Evolutionary conservation across 2,329 filamentous ascomycete genomes (phyloP), one percentile per base, ranked within the genome.

Genomic region (Grosmannia serpens): DNA sequence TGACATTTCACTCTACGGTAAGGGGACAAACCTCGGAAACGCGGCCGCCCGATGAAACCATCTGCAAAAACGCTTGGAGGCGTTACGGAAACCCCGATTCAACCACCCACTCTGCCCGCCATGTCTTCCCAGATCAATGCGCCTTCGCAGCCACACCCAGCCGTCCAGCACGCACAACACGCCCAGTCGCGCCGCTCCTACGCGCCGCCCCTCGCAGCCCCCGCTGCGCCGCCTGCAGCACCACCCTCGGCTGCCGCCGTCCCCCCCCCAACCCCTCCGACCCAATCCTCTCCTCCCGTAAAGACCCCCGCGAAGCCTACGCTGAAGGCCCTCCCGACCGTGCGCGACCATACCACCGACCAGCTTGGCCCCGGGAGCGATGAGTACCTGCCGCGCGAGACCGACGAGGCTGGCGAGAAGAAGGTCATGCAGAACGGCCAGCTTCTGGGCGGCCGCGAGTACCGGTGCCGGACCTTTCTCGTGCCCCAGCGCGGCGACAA

Each of bases 311-410:
- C 86, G 38, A 95, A 95, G 74, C 79, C 84, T 11, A 89, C 92
- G 10, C 79, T 97, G 65, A 99, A 99, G 74, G 94, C 94, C 1
- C 78, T 99, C 50, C 94, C 94, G 3, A 97, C 94, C 4, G 94
- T 97, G 17, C 81, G 94, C 72, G 94, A 99, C 68, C 94, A 99
- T 71, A 99, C 94, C 3, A 97, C 92, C 20, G 92, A 97, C 70
- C 92, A 97, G 71, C 82, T 99, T 33, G 90, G 89, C 56, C 79
- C 87, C 31, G 88, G 90, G 67, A 88, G 89, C 62, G 94, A 97
- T 70, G 94, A 99, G 73, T 99, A 96, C 71, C 80, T 97, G 41
- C 91, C 92, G 29, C 87, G 94, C 66, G 94, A 99, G 73, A 88
- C 87, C 62, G 94, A 99, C 69, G 89, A 95, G 57, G 87, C 86